Evolutionary conservation across 2,329 filamentous ascomycete genomes (phyloP).

Genomic region (Fusarium mexicanum): DNA sequence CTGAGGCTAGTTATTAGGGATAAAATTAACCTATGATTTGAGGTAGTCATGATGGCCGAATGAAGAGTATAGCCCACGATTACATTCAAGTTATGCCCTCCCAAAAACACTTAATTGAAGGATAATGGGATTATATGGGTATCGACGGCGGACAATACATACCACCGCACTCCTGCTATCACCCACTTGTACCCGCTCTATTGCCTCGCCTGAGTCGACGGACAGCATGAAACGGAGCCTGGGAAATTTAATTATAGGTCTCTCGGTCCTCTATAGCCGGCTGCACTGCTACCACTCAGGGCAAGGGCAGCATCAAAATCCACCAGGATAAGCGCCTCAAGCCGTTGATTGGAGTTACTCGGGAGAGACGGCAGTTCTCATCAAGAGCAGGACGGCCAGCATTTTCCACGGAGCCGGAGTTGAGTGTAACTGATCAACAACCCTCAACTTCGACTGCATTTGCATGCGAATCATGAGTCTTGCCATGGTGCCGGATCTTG

Average conservation of each 20-base stretch:
- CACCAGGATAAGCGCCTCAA: constrained; percentile 28
- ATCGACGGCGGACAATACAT: neutral
- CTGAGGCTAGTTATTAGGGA: neutral
- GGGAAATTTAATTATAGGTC: constrained; percentile 40
- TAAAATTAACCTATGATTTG: neutral
- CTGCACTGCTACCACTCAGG: constrained; percentile 2
- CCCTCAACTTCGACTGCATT: neutral
- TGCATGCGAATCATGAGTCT: neutral
- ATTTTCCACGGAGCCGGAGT: constrained; percentile 5
- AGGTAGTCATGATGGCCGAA: neutral
- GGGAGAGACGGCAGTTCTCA: constrained; percentile 32
- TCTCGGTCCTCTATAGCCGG: neutral
- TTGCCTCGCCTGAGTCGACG: constrained; percentile 30
- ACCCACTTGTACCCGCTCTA: constrained; percentile 24
- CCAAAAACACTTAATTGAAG: neutral
- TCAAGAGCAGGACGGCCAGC: constrained; percentile 11
- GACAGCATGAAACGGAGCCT: constrained; percentile 31
- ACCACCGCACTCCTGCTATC: neutral
- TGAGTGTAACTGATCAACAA: neutral
- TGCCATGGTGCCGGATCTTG: constrained; percentile 1
- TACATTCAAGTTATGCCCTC: neutral
- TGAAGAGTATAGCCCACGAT: neutral
- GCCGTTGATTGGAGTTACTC: constrained; percentile 20
- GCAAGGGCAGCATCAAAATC: constrained; percentile 26
- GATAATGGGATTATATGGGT: neutral